phyloP scores from a whole-genome alignment of 768 basidiomycete species.

The Xerocomus spinulosus region DNA sequence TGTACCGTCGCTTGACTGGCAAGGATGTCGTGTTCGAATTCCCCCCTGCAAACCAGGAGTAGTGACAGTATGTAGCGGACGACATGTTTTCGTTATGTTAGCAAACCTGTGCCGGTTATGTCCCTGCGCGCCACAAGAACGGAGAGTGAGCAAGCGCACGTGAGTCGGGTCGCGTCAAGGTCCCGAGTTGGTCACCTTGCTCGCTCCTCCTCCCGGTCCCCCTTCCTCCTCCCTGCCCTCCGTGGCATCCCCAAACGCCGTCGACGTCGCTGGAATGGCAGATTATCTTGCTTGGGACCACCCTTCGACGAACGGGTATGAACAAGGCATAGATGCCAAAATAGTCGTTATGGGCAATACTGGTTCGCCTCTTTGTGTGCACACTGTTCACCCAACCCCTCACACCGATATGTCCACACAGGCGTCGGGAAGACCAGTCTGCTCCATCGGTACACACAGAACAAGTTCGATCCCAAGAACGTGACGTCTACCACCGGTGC shows the following conservation, averaged over 20 bases:
- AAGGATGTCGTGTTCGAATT: slow-evolving; percentile 97
- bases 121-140: slow-evolving; percentile 24
- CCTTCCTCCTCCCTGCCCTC: slow-evolving; percentile 41
- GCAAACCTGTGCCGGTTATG: slow-evolving; percentile 37
- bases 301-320: slow-evolving; percentile 64
- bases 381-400: slow-evolving; percentile 15
- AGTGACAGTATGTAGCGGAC: slow-evolving; percentile 35
- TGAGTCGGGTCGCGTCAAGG: slow-evolving; percentile 33
- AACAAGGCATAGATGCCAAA: slow-evolving; percentile 88
- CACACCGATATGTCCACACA: slow-evolving; percentile 26
- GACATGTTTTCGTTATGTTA: slow-evolving; percentile 27
- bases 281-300: slow-evolving; percentile 61
- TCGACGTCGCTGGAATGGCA: slow-evolving; percentile 41
- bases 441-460: slow-evolving; percentile 84
- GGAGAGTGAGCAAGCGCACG: slow-evolving; percentile 25
- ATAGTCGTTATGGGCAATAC: slow-evolving; percentile 92
- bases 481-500: slow-evolving; percentile 90
- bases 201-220: slow-evolving; percentile 32
- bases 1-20: slow-evolving; percentile 92
- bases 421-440: slow-evolving; percentile 93
- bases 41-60: slow-evolving; percentile 71
- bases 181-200: slow-evolving; percentile 21
- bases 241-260: slow-evolving; percentile 37
- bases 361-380: slow-evolving; percentile 34
- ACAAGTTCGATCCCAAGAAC: slow-evolving; percentile 84